Conservation (phyloP, 768 basidiomycete genomes). For the Mycena amicta region DNA sequence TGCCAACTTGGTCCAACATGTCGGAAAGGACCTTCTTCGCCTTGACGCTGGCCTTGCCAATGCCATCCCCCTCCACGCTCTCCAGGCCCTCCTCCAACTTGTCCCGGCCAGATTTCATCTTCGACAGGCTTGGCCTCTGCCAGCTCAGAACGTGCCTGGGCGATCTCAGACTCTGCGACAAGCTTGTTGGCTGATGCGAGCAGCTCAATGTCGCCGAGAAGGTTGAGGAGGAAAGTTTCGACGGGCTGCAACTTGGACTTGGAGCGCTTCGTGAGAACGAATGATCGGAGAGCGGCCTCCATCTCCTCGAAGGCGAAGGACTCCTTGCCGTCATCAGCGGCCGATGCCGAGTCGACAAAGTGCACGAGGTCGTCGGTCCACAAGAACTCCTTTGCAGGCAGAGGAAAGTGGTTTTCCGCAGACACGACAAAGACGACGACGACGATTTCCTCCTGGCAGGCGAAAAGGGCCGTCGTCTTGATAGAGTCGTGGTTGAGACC, state of each 20-base stretch:
- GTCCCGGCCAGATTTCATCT: conserved; percentile 77
- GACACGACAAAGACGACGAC: conserved; percentile 98
- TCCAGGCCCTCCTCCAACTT: conserved; percentile 80
- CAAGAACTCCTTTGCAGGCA: conserved; percentile 95
- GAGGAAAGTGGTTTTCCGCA: conserved; percentile 97
- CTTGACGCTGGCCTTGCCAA: conserved; percentile 49
- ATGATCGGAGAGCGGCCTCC: conserved; percentile 89
- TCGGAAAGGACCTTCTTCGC: conserved; percentile 61
- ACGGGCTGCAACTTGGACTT: conserved; percentile 95
- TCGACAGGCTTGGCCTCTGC: conserved; percentile 71
- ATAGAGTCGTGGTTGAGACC: conserved; percentile 94
- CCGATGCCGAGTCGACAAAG: conserved; percentile 92
- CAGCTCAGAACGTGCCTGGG: conserved; percentile 71
- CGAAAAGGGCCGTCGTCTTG: conserved; percentile 93
- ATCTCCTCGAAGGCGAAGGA: conserved; percentile 83
- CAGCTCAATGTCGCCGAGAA: conserved; percentile 88
- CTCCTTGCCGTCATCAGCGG: conserved; percentile 55
- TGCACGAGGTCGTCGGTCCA: conserved; percentile 91
- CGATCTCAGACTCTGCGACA: conserved; percentile 78
- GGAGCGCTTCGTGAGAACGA: conserved; percentile 93
- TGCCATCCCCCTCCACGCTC: conserved; percentile 73
- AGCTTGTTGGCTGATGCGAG: conserved; percentile 85
- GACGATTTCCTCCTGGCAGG: conserved; percentile 97
- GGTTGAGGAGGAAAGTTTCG: conserved; percentile 85
- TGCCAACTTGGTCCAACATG: conserved; percentile 77